Percentiles rank a stretch among this genome's conserved stretches.
phyloP scores from a whole-genome alignment of 257 asterid genomes.

The Parsonsia alboflavescens region DNA sequence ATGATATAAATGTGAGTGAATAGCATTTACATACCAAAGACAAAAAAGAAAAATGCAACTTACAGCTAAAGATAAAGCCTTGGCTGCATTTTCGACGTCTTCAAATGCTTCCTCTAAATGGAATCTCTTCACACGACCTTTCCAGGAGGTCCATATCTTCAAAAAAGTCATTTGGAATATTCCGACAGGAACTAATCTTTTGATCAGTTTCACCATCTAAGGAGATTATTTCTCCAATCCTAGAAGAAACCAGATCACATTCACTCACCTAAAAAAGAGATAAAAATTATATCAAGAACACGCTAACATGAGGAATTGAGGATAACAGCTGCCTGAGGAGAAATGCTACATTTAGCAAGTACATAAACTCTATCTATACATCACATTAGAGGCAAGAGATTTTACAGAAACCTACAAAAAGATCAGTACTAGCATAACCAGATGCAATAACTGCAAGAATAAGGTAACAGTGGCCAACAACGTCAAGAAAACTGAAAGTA shows the following conservation, averaged over 20 bases:
- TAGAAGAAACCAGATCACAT: conserved; percentile 55
- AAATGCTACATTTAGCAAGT: neutral
- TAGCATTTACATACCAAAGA: no score
- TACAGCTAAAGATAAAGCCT: no score
- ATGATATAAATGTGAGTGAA: no score
- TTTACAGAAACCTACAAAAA: neutral
- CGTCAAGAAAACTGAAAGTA: neutral
- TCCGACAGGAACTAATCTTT: no score
- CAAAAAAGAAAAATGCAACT: no score
- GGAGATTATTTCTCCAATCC: conserved; percentile 79
- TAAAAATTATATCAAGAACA: neutral
- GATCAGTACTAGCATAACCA: neutral
- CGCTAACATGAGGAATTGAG: neutral
- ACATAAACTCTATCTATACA: neutral
- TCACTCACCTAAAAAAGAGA: conserved; percentile 57
- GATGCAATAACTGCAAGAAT: neutral
- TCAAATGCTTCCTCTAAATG: no score
- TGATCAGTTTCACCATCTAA: no score
- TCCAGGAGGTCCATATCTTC: no score
- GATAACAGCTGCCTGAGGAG: neutral
- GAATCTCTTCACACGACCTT: no score
- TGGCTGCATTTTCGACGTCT: no score
- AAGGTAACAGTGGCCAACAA: neutral
- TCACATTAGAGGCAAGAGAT: neutral
- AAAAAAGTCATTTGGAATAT: no score